These are phyloP conservation scores for Fusarium sp. DNA, from an alignment of 2,329 filamentous ascomycete species.

Conservation along the genomic window DNA sequence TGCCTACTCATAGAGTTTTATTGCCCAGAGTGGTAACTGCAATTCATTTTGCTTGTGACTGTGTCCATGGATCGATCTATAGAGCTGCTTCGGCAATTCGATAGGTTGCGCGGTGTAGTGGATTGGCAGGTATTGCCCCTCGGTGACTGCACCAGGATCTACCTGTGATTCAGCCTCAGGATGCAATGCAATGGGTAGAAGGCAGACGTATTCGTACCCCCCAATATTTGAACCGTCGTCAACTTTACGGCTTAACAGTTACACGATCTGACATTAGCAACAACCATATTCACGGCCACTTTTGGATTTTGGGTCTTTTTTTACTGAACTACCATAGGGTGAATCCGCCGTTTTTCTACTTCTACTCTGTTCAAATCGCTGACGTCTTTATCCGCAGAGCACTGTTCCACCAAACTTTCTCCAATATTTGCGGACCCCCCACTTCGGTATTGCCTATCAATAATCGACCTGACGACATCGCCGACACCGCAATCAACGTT, in stretches of 20 bases:
- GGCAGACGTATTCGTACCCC: constrained; percentile 14
- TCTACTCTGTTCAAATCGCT: constrained; percentile 24
- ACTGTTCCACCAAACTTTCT: constrained; percentile 41
- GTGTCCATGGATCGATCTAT: not conserved
- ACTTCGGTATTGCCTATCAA: constrained; percentile 29
- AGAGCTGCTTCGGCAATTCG: not conserved
- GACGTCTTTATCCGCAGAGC: constrained; percentile 34
- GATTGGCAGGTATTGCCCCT: not conserved
- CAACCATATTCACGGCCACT: not conserved
- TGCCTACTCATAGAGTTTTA: not conserved
- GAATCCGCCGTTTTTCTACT: not conserved
- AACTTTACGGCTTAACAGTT: constrained; percentile 6
- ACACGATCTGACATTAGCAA: constrained; percentile 8
- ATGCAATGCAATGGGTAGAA: constrained; percentile 31
- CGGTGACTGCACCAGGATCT: not conserved
- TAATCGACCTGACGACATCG: constrained; percentile 43
- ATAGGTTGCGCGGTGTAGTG: constrained; percentile 11
- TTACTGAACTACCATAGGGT: not conserved
- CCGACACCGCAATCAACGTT: constrained; percentile 33
- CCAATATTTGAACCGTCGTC: constrained; percentile 13
- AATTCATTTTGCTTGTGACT: not conserved
- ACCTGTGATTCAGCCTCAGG: constrained; percentile 40
- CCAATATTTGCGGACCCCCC: constrained; percentile 38
- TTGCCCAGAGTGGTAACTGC: not conserved
- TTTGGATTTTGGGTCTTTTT: not conserved